A percentile compares a stretch with the other conserved stretches of the same genome.
Evolutionary conservation across 805 yeast genomes (phyloP).

Genomic region (Cyberlindnera euphorbiiphila): DNA sequence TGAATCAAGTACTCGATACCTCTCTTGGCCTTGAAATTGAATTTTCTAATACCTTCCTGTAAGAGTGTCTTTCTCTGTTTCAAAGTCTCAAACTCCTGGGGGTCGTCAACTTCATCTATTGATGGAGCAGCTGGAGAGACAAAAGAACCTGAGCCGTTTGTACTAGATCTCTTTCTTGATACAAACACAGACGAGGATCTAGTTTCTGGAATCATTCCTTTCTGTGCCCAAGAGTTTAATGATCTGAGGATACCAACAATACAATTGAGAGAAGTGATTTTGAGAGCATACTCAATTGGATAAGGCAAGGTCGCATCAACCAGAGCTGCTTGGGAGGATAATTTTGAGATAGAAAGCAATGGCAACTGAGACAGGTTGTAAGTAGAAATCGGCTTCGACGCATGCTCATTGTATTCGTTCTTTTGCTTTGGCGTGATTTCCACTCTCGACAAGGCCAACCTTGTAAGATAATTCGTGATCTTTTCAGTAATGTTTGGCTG

Average conservation of each 20-base stretch:
- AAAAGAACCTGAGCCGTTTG: slow-evolving; percentile 23
- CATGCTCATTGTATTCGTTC: slow-evolving; percentile 46
- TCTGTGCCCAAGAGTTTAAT: slow-evolving; percentile 82
- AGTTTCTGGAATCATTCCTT: slow-evolving; percentile 39
- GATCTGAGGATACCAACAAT: slow-evolving; percentile 81
- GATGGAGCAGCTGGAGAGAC: slow-evolving; percentile 11
- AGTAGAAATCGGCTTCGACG: slow-evolving; percentile 59
- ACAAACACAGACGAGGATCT: slow-evolving; percentile 18
- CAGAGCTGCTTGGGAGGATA: slow-evolving; percentile 47
- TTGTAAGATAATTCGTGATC: slow-evolving; percentile 69
- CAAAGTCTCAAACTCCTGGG: slow-evolving; percentile 77
- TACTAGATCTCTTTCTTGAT: slow-evolving; percentile 27
- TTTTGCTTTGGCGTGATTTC: slow-evolving; percentile 70
- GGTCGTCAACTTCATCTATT: slow-evolving; percentile 54
- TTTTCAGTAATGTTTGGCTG: slow-evolving; percentile 85
- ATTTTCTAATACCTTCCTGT: slow-evolving; percentile 70
- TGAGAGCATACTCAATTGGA: slow-evolving; percentile 81
- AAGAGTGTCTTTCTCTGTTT: slow-evolving; percentile 82
- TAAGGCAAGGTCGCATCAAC: slow-evolving; percentile 47
- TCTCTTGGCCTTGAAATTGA: slow-evolving; percentile 79
- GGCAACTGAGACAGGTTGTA: slow-evolving; percentile 75
- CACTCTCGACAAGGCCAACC: slow-evolving; percentile 63
- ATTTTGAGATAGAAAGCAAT: slow-evolving; percentile 63
- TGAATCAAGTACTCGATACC: slow-evolving; percentile 65
- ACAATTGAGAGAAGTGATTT: slow-evolving; percentile 74